These are phyloP conservation scores for Exserohilum rostratum DNA, from an alignment of 2,329 filamentous ascomycete species.

Conservation along the genomic window DNA sequence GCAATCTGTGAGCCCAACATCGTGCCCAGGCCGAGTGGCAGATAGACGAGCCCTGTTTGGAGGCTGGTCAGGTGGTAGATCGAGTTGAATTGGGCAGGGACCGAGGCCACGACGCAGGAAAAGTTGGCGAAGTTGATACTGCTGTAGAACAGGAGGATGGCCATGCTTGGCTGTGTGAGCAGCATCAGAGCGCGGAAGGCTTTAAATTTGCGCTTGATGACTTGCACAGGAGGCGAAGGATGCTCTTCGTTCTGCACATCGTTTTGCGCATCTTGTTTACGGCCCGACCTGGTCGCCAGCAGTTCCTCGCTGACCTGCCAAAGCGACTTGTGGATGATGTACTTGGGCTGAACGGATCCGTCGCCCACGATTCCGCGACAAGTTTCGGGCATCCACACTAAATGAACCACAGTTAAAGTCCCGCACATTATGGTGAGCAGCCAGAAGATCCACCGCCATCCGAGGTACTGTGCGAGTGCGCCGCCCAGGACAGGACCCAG, in stretches of 20 bases:
- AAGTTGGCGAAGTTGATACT: conserved; percentile 1
- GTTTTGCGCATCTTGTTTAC: background rate
- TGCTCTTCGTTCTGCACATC: background rate
- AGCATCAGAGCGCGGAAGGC: background rate
- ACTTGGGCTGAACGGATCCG: background rate
- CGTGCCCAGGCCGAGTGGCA: background rate
- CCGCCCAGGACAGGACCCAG: conserved; percentile 1
- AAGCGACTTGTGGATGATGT: background rate
- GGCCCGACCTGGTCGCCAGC: background rate
- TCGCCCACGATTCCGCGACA: conserved; percentile 1
- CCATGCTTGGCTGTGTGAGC: background rate
- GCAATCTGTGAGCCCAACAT: background rate
- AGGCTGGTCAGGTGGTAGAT: background rate
- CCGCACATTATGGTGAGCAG: background rate
- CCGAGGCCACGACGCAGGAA: background rate
- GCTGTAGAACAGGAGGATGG: background rate
- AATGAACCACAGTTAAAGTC: background rate
- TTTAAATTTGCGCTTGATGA: background rate
- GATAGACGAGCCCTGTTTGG: background rate
- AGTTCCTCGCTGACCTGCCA: background rate
- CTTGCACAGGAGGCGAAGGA: background rate
- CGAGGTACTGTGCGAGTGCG: background rate
- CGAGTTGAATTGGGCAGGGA: background rate
- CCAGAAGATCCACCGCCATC: conserved; percentile 1
- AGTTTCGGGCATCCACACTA: background rate